These are phyloP conservation scores for Hypsizygus marmoreus DNA, from an alignment of 768 basidiomycete species.

Conservation along the genomic window DNA sequence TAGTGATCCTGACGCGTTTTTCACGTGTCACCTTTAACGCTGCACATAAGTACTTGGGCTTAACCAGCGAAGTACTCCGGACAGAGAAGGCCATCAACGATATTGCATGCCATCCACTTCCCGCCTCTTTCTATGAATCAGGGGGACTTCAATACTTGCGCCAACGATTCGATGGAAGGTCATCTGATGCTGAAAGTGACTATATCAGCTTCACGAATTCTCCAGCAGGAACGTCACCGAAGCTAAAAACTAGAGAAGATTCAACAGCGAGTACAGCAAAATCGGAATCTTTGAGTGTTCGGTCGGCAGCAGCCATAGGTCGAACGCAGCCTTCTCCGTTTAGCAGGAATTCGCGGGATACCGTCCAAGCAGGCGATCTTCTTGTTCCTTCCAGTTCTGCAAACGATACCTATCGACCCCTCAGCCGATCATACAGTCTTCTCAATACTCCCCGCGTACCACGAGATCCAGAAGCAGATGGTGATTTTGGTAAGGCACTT, in stretches of 20 bases:
- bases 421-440: conserved; percentile 50
- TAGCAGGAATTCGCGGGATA: conserved; percentile 45
- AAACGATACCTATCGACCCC: conserved; percentile 46
- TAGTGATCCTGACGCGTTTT: conserved; percentile 93
- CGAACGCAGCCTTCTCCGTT: conserved; percentile 18
- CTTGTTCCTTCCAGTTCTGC: conserved; percentile 55
- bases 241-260: conserved; percentile 21
- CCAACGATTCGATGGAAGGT: conserved; percentile 78
- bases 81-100: conserved; percentile 98
- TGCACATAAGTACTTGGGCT: conserved; percentile 92
- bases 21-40: conserved; percentile 97
- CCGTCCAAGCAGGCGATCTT: conserved; percentile 79
- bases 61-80: conserved; percentile 92
- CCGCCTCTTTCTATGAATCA: conserved; percentile 86
- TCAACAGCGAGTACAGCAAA: conserved; percentile 29
- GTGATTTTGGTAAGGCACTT: conserved; percentile 17
- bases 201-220: conserved; percentile 49
- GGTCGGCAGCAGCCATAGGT: too few relatives aligned
- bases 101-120: conserved; percentile 93
- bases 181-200: conserved; percentile 56
- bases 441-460: conserved; percentile 51
- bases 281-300: too few relatives aligned
- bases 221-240: conserved; percentile 27
- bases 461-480: conserved; percentile 29
- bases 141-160: conserved; percentile 89